Conservation (phyloP, 257 asterid species). For the Petunia axillaris region DNA sequence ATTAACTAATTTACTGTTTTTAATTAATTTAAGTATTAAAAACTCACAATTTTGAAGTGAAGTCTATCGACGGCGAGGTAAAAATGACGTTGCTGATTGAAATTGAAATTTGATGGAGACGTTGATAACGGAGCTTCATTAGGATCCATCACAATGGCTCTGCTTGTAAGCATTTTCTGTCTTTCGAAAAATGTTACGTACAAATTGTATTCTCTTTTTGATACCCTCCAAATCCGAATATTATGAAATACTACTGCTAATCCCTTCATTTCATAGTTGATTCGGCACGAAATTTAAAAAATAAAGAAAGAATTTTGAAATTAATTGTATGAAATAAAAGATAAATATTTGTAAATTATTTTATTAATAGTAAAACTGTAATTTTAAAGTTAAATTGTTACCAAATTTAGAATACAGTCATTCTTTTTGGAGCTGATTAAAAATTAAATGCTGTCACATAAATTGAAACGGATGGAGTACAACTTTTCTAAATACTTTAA, state of each 20-base stretch:
- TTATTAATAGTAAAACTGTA: too few species aligned
- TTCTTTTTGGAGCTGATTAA: too few species aligned
- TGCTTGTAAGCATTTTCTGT: background rate
- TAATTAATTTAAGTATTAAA: background rate
- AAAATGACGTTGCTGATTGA: slow-evolving; percentile 87
- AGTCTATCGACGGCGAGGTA: slow-evolving; percentile 91
- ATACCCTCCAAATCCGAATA: background rate
- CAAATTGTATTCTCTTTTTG: background rate
- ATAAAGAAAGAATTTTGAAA: too few species aligned
- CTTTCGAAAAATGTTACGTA: background rate
- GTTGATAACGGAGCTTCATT: slow-evolving; percentile 58
- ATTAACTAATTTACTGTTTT: background rate
- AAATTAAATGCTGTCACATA: too few species aligned
- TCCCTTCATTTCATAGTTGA: too few species aligned
- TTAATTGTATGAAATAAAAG: too few species aligned
- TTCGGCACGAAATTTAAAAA: too few species aligned
- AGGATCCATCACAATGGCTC: slow-evolving; percentile 52
- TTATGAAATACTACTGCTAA: background rate
- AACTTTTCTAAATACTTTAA: too few species aligned
- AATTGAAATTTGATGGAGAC: slow-evolving; percentile 57
- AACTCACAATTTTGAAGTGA: slow-evolving; percentile 78
- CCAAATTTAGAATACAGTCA: too few species aligned
- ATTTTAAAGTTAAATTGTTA: too few species aligned
- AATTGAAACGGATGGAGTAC: too few species aligned
- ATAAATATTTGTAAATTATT: too few species aligned